Evolutionary conservation across 2,329 filamentous ascomycete species (phyloP), one percentile per base, ranked within the genome.

Genomic region (Scytalidium lignicola): DNA sequence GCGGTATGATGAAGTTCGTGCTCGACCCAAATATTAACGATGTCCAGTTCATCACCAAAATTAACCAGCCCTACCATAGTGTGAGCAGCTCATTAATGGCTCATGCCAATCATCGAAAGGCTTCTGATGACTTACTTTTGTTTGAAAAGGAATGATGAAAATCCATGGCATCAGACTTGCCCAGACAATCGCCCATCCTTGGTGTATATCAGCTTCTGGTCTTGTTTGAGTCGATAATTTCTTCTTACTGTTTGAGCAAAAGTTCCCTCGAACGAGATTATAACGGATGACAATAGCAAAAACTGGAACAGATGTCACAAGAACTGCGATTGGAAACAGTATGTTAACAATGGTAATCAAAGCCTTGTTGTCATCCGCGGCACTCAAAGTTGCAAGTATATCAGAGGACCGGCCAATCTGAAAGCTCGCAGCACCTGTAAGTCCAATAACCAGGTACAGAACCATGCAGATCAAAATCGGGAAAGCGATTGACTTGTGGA

Each of bases 271-370:
- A 22, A 48, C 46, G 3, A 48, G 40, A 48, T 48, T 48, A 18
- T 48, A 48, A 9, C 46, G 46, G 20, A 48, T 48, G 2, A 48
- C 46, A 21, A 48, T 48, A n/a, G 39, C 41, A 43, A 48, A 48
- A 10, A 48, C 46, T 32, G 46, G 46, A 7, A 48, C 46, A 3
- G 46, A 48, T 43, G 46, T 48, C 8, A 48, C 46, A 3, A 48
- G 28, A 29, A 48, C 46, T 17, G 46, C 13, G 12, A 48, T 20
- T 13, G 46, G 46, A 39, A 48, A 48, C 4, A 48, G 40, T 29
- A 48, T 48, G 26, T 48, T 43, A 15, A 32, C 23, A 18, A 43
- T 48, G 13, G 23, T 48, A 9, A 29, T 43, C 28, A 48, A 28
- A n/a, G 43, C 46, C 18, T 32, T 48, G 40, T 43, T 28, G n/a